Base-by-base conservation (phyloP, 768 basidiomycete species). In the Glaciozyma martinii region DNA sequence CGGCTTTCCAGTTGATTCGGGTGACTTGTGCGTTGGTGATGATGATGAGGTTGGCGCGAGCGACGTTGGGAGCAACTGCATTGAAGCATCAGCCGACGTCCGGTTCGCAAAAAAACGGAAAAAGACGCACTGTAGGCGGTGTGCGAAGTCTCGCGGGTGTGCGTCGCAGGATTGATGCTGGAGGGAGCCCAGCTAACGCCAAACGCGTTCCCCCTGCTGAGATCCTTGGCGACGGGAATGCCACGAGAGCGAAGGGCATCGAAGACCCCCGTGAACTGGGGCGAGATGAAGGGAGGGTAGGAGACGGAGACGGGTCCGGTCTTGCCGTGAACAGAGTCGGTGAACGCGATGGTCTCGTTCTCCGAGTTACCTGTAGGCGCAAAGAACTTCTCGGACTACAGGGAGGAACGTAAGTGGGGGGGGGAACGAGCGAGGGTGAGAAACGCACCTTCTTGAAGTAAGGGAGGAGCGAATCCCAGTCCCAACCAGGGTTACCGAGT, bases 11-110 rank as follows among this genome's bases (percentile, higher is more conserved):
- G 62, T 57, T 54, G 65, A 70, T 59, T 9, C 32, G n/a, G 33
- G 77, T 77, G 10, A 77, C 78, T 33, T 78, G 78, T n/a, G 77
- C 75, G 53, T 75, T 72, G 9, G 77, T 77, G 43, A 80, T 68
- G 59, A 79, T 77, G 63, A 74, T 72, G 15, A 79, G 71, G 63
- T 78, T 78, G 40, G 72, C 15, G 18, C 47, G 59, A 10, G 23
- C 59, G 32, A 29, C 12, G 25, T 47, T 33, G 15, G 49, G 57
- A 6, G 19, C 16, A 18, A 58, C 58, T 59, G 30, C 1, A 19
- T 33, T 18, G 1, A 6, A 27, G 7, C 19, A 30, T 13, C 19
- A 30, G 21, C 12, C 21, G 8, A n/a, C 6, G 19, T 19, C n/a
- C n/a, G n/a, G n/a, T 16, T 59, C 47, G 18, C 43, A 44, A 5